These are phyloP conservation scores for Gaillardinia entomophila DNA, from an alignment of 805 yeast species.

Conservation along the genomic window DNA sequence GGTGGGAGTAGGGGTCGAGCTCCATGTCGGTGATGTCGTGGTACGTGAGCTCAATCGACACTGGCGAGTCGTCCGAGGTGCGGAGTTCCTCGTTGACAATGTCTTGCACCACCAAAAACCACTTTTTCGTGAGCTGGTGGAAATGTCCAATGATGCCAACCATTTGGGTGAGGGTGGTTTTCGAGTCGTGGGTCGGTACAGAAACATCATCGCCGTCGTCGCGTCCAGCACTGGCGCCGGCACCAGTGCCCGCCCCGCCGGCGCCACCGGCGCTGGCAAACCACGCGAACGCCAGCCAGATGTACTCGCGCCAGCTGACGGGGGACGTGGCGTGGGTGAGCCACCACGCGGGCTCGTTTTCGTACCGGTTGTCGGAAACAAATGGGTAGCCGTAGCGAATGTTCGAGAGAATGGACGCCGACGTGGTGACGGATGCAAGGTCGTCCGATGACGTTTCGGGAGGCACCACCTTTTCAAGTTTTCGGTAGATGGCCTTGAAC, in stretches of 20 bases:
- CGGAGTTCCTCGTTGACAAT: slow-evolving; percentile 24
- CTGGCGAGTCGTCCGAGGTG: slow-evolving; percentile 5
- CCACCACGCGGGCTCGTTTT: slow-evolving; percentile 41
- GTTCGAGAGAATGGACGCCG: slow-evolving; percentile 15
- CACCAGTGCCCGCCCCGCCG: slow-evolving; percentile 1
- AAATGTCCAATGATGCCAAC: slow-evolving; percentile 31
- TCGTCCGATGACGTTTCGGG: slow-evolving; percentile 16
- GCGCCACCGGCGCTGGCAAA: slow-evolving; percentile 75
- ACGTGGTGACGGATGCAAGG: slow-evolving; percentile 22
- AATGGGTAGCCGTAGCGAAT: slow-evolving; percentile 4
- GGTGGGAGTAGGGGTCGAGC: slow-evolving; percentile 36
- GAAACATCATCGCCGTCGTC: background rate
- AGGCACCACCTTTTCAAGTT: slow-evolving; percentile 4
- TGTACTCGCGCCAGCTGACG: slow-evolving; percentile 49
- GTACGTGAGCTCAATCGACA: slow-evolving; percentile 28
- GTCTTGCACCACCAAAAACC: slow-evolving; percentile 31
- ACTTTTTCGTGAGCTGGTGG: slow-evolving; percentile 34
- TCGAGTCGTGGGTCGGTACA: background rate
- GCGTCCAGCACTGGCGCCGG: slow-evolving; percentile 1
- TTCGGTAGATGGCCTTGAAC: slow-evolving; percentile 27
- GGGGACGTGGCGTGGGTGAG: slow-evolving; percentile 37
- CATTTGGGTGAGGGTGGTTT: slow-evolving; percentile 6
- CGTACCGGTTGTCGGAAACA: slow-evolving; percentile 1
- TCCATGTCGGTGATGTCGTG: slow-evolving; percentile 39
- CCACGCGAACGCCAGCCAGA: slow-evolving; percentile 74